These are phyloP conservation scores for Myxozyma kluyveri DNA, from an alignment of 805 yeast genomes.

Conservation along the genomic window DNA sequence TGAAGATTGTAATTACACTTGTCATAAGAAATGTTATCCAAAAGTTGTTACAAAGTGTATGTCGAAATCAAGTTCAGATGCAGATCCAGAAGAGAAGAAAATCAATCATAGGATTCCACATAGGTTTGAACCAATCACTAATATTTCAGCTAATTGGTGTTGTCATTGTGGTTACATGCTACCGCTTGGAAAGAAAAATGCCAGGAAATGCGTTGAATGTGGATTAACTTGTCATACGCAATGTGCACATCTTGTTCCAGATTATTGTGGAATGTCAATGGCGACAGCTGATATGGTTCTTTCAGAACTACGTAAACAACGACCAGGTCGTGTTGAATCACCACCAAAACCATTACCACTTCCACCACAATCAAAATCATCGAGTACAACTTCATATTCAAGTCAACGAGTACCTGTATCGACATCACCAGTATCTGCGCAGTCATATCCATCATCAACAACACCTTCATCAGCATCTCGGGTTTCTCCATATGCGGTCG, in stretches of 20 bases:
- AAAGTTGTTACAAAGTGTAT: conserved; percentile 79
- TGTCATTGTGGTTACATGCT: conserved; percentile 97
- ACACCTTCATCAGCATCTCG: too few species aligned
- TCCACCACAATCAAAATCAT: too few species aligned
- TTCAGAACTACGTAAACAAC: conserved; percentile 49
- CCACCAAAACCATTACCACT: conserved; percentile 2
- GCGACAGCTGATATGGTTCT: conserved; percentile 90
- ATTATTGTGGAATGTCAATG: conserved; percentile 98
- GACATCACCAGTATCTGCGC: too few species aligned
- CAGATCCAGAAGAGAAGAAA: conserved; percentile 69
- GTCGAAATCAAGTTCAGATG: conserved; percentile 64
- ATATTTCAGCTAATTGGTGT: conserved; percentile 98
- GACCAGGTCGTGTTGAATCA: conserved; percentile 9
- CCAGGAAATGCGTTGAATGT: conserved; percentile 68
- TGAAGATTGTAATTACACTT: conserved; percentile 72
- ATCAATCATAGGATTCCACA: conserved; percentile 97
- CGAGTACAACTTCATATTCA: too few species aligned
- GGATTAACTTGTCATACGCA: conserved; percentile 91
- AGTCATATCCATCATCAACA: too few species aligned
- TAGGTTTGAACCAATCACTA: conserved; percentile 86
- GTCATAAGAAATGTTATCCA: conserved; percentile 75
- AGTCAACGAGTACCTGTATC: too few species aligned
- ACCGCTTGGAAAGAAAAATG: conserved; percentile 92
- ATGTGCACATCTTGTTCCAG: conserved; percentile 94
- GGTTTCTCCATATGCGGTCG: too few species aligned